Evolutionary conservation across 2,329 filamentous ascomycete species (phyloP).

Genomic region (Aspergillus fischeri): DNA sequence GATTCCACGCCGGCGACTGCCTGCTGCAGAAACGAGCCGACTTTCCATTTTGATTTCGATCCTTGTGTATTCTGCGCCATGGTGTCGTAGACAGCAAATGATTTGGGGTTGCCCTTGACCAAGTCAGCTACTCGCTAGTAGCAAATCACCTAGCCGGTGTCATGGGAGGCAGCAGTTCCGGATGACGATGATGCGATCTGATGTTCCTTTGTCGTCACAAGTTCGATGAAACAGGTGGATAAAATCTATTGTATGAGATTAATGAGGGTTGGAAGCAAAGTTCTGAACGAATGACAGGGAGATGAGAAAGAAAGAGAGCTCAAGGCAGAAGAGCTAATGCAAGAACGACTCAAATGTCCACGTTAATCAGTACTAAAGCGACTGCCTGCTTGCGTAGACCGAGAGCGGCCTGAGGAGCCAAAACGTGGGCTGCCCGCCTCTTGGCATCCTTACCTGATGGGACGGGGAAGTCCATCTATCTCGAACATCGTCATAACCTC

Average conservation of each 20-base stretch:
- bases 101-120: neutral
- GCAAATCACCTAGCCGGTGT: slow-evolving; percentile 6
- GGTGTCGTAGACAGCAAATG: slow-evolving; percentile 1
- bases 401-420: neutral
- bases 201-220: slow-evolving; percentile 11
- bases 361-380: neutral
- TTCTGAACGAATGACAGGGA: slow-evolving; percentile 7
- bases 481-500: neutral
- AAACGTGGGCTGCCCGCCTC: neutral
- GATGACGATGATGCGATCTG: slow-evolving; percentile 3
- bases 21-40: slow-evolving; percentile 68
- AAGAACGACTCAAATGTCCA: neutral
- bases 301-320: slow-evolving; percentile 2
- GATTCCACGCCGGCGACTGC: slow-evolving; percentile 93
- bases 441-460: neutral
- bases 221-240: neutral
- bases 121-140: slow-evolving; percentile 5
- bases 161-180: slow-evolving; percentile 9
- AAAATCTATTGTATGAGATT: neutral
- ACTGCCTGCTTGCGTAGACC: neutral
- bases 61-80: slow-evolving; percentile 37
- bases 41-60: slow-evolving; percentile 65
- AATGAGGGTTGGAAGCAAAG: neutral
- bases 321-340: neutral
- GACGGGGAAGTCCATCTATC: slow-evolving; percentile 1